Percentiles rank a stretch among this genome's conserved stretches.
Conservation (phyloP, 2,329 filamentous ascomycete genomes). For the Camptophora hylomeconis region DNA sequence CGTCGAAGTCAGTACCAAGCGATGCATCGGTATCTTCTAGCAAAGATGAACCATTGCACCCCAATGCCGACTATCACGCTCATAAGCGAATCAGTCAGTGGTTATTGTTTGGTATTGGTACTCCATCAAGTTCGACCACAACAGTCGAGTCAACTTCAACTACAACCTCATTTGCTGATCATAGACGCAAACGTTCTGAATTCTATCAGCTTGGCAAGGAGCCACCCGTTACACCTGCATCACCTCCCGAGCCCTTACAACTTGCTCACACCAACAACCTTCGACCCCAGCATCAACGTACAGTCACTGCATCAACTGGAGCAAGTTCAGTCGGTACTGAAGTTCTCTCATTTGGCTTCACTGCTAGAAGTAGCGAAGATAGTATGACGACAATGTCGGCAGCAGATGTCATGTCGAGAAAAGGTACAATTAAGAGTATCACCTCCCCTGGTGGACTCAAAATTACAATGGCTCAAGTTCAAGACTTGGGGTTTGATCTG, state of each 20-base stretch:
- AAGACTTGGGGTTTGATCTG: too few species aligned
- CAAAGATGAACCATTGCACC: constrained; percentile 8
- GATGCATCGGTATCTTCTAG: too few species aligned
- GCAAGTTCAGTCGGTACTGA: constrained; percentile 14
- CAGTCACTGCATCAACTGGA: constrained; percentile 15
- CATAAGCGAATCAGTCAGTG: constrained; percentile 16
- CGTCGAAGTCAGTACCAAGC: too few species aligned
- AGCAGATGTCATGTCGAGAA: constrained; percentile 10
- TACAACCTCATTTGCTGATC: constrained; percentile 15
- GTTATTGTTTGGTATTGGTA: too few species aligned
- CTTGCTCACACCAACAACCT: constrained; percentile 1
- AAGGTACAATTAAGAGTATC: constrained; percentile 9
- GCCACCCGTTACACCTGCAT: constrained; percentile 5
- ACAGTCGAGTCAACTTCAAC: constrained; percentile 12
- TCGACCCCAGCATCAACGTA: constrained; percentile 1
- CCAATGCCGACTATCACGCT: constrained; percentile 11
- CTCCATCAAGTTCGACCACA: too few species aligned
- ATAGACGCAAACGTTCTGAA: constrained; percentile 14
- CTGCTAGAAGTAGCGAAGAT: constrained; percentile 3
- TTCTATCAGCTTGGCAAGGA: constrained; percentile 15
- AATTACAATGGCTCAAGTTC: too few species aligned
- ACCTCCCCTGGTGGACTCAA: constrained; percentile 7
- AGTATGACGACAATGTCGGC: constrained; percentile 13
- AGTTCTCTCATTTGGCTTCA: constrained; percentile 4
- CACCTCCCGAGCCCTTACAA: constrained; percentile 4